Base-by-base conservation (phyloP, 176 grass and related monocot genomes). In the Carex parvula region DNA sequence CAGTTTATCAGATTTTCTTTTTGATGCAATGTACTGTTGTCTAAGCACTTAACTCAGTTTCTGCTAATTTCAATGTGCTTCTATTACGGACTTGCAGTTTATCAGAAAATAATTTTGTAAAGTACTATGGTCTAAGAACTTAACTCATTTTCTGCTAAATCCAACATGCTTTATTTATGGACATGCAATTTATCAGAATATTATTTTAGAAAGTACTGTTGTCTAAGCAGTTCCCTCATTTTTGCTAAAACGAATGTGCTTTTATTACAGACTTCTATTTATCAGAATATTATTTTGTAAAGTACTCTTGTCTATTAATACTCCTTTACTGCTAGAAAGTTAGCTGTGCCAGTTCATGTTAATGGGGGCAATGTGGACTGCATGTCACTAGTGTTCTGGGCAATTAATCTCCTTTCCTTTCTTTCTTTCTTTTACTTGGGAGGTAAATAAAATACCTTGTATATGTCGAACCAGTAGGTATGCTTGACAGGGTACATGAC, bases 381-480 rank as follows among this genome's bases (percentile, higher is more conserved):
- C 68, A 46, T 44, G 29, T 17, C 64, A 64, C 11, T 71, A 71
- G 5, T 8, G 56, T 58, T 44, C 46, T 46, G 39, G 68, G 16
- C 17, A 35, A 35, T 35, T 20, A 74, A 74, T 73, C 1, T 52
- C 3, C 26, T 24, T 14, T 26, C 1, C 52, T 74, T 26, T 21
- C 9, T 22, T 50, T 74, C 24, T 71, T 71, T 22, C 39, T 41
- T 41, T 41, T 32, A 16, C n/a, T 21, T 32, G 64, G 29, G 29
- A 15, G 29, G 29, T 42, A 76, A 6, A 56, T 91, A 48, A 55
- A 42, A 69, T 67, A 98, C 96, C 96, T 98, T 98, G 63, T 95
- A 98, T 81, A 95, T 95, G 83, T 98, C 96, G 85, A 98, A 98
- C 96, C 91, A 98, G 83, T 92, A 93, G 56, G 93, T 93, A 70